Evolutionary conservation across 2,329 filamentous ascomycete genomes (phyloP), one percentile per base, ranked within the genome.

Genomic region (Colletotrichum salicis): DNA sequence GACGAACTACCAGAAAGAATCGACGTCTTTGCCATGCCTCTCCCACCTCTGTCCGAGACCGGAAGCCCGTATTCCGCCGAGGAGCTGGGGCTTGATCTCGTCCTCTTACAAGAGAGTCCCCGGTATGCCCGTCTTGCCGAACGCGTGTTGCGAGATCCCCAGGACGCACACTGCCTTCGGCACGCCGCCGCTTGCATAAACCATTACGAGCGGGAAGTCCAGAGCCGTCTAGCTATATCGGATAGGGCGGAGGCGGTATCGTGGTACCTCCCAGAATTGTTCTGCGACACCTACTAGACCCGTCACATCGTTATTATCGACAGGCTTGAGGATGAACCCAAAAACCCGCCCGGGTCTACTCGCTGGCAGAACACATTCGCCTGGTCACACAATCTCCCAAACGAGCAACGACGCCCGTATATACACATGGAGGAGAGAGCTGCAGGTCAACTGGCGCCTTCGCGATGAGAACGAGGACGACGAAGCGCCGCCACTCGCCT

Each of bases 131-230:
- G 31, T 37, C n/a, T 41, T 24, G 11, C 56, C 33, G n/a, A 8
- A 29, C 22, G 22, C 12, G 33, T 19, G 22, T 59, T n/a, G 35
- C 35, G 8, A 3, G 33, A 41, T 19, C 35, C 33, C 7, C 31
- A 45, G 22, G 22, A 59, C 56, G 56, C 56, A 27, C 22, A 59
- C 5, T 67, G 41, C 24, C 52, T 65, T 19, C 24, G 12, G 52
- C 37, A 55, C 37, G 51, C 19, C 52, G 19, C 19, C 8, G 52
- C 62, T 45, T 65, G 52, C 24, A 57, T 65, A 45, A 3, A n/a
- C 22, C 62, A 65, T 33, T 33, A 65, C 27, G 52, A 65, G 52
- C 4, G 24, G 51, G 62, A 65, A 33, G 22, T 48, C 11, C 35
- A 65, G 35, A 65, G 19, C 15, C 62, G 54, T n/a, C 62, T 48